These are phyloP conservation scores for Podila epicladia DNA, from an alignment of 192 early-diverging fungal genomes.

Conservation along the genomic window DNA sequence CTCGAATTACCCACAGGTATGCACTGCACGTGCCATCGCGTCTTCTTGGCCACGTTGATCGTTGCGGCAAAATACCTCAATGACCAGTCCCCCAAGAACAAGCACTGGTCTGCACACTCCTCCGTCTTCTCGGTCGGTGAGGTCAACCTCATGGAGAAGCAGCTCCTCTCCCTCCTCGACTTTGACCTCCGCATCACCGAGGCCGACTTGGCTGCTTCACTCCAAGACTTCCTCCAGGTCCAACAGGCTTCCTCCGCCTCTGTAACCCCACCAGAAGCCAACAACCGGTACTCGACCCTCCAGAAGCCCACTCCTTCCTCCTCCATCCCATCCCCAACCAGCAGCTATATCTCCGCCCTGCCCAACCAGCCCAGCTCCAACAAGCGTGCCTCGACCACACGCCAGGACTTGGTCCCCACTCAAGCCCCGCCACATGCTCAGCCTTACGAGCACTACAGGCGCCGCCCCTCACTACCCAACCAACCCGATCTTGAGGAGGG, in stretches of 20 bases:
- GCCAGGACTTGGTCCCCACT: constrained; percentile 13
- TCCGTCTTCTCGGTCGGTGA: constrained; percentile 76
- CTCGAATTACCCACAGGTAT: constrained; percentile 59
- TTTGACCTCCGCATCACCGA: constrained; percentile 56
- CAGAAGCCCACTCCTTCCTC: not conserved
- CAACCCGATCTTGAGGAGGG: constrained; percentile 42
- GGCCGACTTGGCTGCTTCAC: constrained; percentile 44
- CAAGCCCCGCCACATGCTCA: constrained; percentile 7
- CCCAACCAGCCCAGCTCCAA: constrained; percentile 33
- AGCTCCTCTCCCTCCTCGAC: constrained; percentile 75
- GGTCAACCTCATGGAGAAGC: constrained; percentile 86
- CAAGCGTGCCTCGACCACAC: constrained; percentile 23
- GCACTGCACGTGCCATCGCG: constrained; percentile 82
- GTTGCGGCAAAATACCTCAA: constrained; percentile 81
- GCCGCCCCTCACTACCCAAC: constrained; percentile 44
- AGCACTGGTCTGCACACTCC: constrained; percentile 81
- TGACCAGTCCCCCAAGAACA: constrained; percentile 84
- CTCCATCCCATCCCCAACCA: constrained; percentile 28
- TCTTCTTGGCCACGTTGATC: constrained; percentile 80
- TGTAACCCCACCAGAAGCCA: constrained; percentile 1
- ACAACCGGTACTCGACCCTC: constrained; percentile 3
- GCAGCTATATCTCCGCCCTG: constrained; percentile 15
- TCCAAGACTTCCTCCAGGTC: constrained; percentile 28
- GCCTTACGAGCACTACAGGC: constrained; percentile 25
- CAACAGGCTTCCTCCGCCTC: constrained; percentile 10